Conservation (phyloP, 352 stramenopile genomes). For the Globisporangium perplexum region DNA sequence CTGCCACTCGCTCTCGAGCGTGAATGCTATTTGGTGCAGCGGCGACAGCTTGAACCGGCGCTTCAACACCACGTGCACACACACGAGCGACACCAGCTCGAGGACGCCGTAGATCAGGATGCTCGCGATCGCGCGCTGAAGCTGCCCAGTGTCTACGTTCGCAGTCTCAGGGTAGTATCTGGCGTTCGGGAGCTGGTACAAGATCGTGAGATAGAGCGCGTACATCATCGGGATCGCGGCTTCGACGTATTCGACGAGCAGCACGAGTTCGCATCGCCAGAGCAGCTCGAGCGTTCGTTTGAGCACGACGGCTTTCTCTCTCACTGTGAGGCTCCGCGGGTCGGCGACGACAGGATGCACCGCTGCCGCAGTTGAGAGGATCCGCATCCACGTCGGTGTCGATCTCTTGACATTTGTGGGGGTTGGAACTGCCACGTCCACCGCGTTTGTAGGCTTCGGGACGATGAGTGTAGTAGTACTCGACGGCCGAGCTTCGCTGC, state of each 20-base stretch:
- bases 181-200: constrained; percentile 6
- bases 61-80: constrained; percentile 1
- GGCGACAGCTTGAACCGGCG: constrained; percentile 5
- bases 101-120: constrained; percentile 4
- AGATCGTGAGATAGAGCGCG: neutral
- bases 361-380: too few species aligned
- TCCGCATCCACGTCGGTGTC: too few species aligned
- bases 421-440: too few species aligned
- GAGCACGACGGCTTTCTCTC: neutral
- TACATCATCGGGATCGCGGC: constrained; percentile 5
- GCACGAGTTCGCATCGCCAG: constrained; percentile 2
- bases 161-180: constrained; percentile 6
- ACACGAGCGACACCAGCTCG: constrained; percentile 3
- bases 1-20: constrained; percentile 4
- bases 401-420: too few species aligned
- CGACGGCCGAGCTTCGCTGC: too few species aligned
- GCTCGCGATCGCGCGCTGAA: neutral
- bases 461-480: too few species aligned
- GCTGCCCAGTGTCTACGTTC: neutral
- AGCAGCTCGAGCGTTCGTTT: constrained; percentile 1
- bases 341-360: too few species aligned
- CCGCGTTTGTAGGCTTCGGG: too few species aligned
- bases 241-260: constrained; percentile 11
- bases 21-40: constrained; percentile 6
- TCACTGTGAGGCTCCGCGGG: neutral